Base-by-base conservation (phyloP, 73 alveolate genomes). In the Symbiodinium natans region DNA sequence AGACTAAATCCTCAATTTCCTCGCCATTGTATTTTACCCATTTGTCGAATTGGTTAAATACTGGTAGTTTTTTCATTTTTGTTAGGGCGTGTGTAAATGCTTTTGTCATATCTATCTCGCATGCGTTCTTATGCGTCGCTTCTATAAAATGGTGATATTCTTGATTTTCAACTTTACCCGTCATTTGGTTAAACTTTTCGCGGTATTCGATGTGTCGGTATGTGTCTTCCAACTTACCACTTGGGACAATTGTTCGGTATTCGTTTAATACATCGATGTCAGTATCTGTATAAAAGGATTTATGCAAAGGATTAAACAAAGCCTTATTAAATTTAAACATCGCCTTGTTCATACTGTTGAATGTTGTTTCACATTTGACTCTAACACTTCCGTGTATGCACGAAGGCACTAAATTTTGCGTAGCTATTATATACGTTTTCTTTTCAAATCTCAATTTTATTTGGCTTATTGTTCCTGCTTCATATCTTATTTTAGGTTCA, bases 321-420 rank as follows among this genome's bases (percentile, higher is more conserved):
- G 77, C 52, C 38, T 83, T 83, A 46, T 43, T n/a, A 83, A 43
- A 25, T 8, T 83, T 43, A 34, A 83, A 83, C 41, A 83, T 15
- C 54, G 92, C 92, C 36, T 36, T 13, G 41, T 77, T 77, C 86
- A 77, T 77, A 77, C 34, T 77, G 56, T 77, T 77, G 41, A n/a
- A 83, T 42, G 92, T 83, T 38, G 74, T 83, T 83, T 83, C 92
- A 43, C 54, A 25, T 41, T 68, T 83, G 36, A 83, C 92, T 83
- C 77, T 68, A 29, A 83, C 54, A 34, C 92, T 41, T 43, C 92
- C 77, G 34, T 83, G 74, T 41, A 68, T 68, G 54, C 77, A 48
- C 17, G 80, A 6, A n/a, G 56, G 56, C 3, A 85, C 54, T 48
- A 48, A 38, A 25, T 85, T 41, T 46, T 83, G 92, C 27, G 92